Evolutionary conservation across 2,329 filamentous ascomycete species (phyloP), one percentile per base, ranked within the genome.

Genomic region (Alternaria solani): DNA sequence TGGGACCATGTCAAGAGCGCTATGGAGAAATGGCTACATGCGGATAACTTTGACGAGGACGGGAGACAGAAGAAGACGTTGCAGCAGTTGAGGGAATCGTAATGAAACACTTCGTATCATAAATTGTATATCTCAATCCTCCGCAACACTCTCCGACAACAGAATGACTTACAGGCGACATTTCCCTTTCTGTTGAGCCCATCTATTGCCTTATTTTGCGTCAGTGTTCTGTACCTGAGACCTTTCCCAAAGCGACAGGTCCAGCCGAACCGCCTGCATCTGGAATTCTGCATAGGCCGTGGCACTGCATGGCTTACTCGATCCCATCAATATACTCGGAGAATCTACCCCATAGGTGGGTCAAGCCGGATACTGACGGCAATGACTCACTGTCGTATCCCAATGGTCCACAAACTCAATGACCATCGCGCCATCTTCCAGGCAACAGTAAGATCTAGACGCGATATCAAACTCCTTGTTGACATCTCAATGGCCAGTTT

Each of bases 21-120:
- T 0, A 77, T 89, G 47, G 82, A 86, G 66, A 63, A 51, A 18
- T 91, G 88, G 88, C 63, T 90, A 48, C 75, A 76, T 18, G 74
- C 79, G 12, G 74, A 68, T 0, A 89, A 89, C 70, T 89, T 89
- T 67, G 84, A 88, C 66, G 73, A 72, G 7, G 67, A 82, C 2
- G 87, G 86, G 0, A 78, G 67, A 53, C 88, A 90, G 74, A 81
- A 71, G 56, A 81, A 67, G 65, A 81, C 68, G 26, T 60, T 89
- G 60, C 76, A 77, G 48, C 71, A 77, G 2, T 62, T 81, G 36
- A 73, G 77, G 25, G 39, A 28, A 46, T 38, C 16, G 36, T 38
- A 38, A 8, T 2, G 16, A n/a, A 38, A 7, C 16, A 16, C 16
- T 38, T 38, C 16, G 36, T 18, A n/a, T 4, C 16, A 38, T 9